Evolutionary conservation across 257 asterid species (phyloP).

Genomic region (Fraxinus cuspidata): DNA sequence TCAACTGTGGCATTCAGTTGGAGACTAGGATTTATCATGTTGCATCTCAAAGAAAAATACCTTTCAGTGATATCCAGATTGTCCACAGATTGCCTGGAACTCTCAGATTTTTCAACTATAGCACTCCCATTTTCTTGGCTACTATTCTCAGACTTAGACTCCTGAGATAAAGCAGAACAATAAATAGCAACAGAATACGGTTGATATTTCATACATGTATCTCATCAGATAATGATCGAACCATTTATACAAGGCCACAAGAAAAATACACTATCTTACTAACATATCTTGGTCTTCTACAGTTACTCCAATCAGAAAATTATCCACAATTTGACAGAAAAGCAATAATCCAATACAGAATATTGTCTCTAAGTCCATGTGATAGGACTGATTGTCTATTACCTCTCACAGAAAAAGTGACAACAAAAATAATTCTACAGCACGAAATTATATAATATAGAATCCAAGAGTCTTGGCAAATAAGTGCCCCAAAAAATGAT

Average conservation of each 20-base stretch:
- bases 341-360: background rate
- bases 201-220: background rate
- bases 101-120: conserved; percentile 49
- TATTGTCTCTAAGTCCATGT: background rate
- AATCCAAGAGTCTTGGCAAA: background rate
- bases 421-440: background rate
- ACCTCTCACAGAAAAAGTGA: background rate
- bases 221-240: background rate
- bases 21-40: background rate
- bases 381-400: background rate
- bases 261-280: conserved; percentile 1
- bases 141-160: conserved; percentile 38
- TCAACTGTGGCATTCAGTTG: background rate
- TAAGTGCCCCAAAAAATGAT: background rate
- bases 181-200: conserved; percentile 5
- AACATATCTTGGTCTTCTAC: background rate
- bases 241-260: background rate
- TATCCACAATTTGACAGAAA: conserved; percentile 2
- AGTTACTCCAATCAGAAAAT: background rate
- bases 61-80: conserved; percentile 55
- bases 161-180: conserved; percentile 41
- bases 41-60: conserved; percentile 33
- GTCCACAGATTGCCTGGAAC: conserved; percentile 44
- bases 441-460: background rate
- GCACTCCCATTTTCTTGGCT: conserved; percentile 54